phyloP scores from a whole-genome alignment of 2,329 filamentous ascomycete species.

The Alternaria dauci region DNA sequence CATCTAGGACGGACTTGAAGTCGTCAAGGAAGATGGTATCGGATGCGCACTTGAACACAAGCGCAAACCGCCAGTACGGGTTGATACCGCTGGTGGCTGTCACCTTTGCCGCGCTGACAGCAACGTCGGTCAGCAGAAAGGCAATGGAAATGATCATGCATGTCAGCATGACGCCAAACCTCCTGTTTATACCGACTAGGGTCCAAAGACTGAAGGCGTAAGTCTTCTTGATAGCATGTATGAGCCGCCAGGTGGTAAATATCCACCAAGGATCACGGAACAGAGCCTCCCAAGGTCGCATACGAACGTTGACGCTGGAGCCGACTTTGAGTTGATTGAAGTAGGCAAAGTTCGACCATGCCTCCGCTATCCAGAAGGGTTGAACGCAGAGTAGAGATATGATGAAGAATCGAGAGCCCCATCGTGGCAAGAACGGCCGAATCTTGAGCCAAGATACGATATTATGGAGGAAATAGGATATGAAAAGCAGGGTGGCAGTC shows the following conservation, averaged over 20 bases:
- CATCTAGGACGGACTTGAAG: constrained; percentile 48
- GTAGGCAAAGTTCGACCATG: constrained; percentile 49
- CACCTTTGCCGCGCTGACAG: constrained; percentile 39
- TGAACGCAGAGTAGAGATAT: constrained; percentile 42
- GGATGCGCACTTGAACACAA: constrained; percentile 49
- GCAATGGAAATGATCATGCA: constrained; percentile 46
- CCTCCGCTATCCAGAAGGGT: constrained; percentile 47
- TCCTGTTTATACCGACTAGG: constrained; percentile 38
- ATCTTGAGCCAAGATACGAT: constrained; percentile 49
- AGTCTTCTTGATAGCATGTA: constrained; percentile 44
- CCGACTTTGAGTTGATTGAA: constrained; percentile 41
- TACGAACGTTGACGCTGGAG: constrained; percentile 37
- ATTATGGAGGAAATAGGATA: constrained; percentile 49
- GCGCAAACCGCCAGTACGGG: constrained; percentile 48
- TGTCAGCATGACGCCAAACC: constrained; percentile 46
- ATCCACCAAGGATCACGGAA: constrained; percentile 50
- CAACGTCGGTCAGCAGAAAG: constrained; percentile 44
- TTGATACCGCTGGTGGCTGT: constrained; percentile 43
- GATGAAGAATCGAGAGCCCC: constrained; percentile 48
- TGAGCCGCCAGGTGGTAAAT: constrained; percentile 46
- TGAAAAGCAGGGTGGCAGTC: constrained; percentile 47
- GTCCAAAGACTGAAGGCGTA: constrained; percentile 41
- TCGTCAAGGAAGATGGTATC: constrained; percentile 50
- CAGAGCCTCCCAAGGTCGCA: constrained; percentile 45
- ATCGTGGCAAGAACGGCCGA: constrained; percentile 42